Conservation (phyloP, 257 asterid genomes). For the Salvia hispanica region DNA sequence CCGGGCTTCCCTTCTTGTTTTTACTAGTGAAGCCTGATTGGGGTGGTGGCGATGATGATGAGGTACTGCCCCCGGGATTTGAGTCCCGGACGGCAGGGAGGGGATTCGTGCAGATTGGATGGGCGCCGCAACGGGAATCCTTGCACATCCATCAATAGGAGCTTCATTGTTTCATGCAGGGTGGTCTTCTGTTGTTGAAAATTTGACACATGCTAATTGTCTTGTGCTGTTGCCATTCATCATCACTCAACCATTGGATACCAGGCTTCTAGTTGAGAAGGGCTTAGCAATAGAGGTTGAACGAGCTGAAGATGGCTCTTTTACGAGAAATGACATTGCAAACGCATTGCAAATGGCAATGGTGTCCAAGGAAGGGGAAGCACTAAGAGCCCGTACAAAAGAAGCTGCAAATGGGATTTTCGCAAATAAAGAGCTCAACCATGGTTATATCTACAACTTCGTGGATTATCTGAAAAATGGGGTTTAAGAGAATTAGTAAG, state of each 20-base stretch:
- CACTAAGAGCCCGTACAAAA: constrained; percentile 17
- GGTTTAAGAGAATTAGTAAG: background rate
- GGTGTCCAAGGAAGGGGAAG: constrained; percentile 22
- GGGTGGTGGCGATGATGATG: constrained; percentile 2
- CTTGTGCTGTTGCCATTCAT: constrained; percentile 41
- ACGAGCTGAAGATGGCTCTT: constrained; percentile 42
- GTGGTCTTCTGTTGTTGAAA: constrained; percentile 38
- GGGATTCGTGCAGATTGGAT: constrained; percentile 45
- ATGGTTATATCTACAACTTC: constrained; percentile 1
- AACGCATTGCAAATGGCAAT: constrained; percentile 29
- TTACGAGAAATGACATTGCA: constrained; percentile 36
- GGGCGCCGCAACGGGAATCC: constrained; percentile 50
- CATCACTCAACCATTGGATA: constrained; percentile 39
- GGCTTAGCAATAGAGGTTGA: constrained; percentile 42
- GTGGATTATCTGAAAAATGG: constrained; percentile 30
- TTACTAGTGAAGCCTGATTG: constrained; percentile 30
- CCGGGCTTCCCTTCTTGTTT: constrained; percentile 33
- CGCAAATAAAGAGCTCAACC: constrained; percentile 2
- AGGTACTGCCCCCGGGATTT: constrained; percentile 27
- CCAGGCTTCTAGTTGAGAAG: constrained; percentile 46
- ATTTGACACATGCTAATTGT: constrained; percentile 30
- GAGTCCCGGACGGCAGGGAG: background rate
- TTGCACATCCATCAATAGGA: constrained; percentile 43
- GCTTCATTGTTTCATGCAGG: constrained; percentile 40
- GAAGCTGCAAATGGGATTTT: constrained; percentile 17